Evolutionary conservation across 1,284 basidiomycete genomes (phyloP).

Genomic region (Microbotryum saponariae): DNA sequence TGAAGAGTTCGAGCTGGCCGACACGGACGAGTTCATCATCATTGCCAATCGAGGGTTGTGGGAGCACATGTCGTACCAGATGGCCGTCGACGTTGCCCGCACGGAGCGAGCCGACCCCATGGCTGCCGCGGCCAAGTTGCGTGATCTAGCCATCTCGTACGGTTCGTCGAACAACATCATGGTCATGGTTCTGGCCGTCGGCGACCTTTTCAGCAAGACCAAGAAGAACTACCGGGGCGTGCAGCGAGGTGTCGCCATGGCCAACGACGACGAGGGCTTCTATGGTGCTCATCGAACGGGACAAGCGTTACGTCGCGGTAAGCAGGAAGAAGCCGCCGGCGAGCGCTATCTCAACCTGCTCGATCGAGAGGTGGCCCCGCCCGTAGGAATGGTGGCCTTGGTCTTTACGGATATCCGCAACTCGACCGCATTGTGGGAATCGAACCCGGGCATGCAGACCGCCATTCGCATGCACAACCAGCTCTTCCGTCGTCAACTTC

Average conservation of each 20-base stretch:
- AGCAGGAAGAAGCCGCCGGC: slow-evolving; percentile 25
- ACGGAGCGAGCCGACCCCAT: slow-evolving; percentile 79
- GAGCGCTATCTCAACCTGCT: slow-evolving; percentile 51
- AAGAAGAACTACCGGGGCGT: slow-evolving; percentile 33
- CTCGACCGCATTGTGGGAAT: slow-evolving; percentile 95
- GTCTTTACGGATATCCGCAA: slow-evolving; percentile 99
- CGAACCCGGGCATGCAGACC: slow-evolving; percentile 89
- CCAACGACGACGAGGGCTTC: slow-evolving; percentile 33
- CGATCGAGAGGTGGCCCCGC: slow-evolving; percentile 75
- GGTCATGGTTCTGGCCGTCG: slow-evolving; percentile 93
- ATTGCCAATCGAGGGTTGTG: slow-evolving; percentile 88
- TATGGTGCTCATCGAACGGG: slow-evolving; percentile 36
- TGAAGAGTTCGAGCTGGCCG: slow-evolving; percentile 59
- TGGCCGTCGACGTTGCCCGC: slow-evolving; percentile 92
- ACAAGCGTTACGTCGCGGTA: slow-evolving; percentile 18
- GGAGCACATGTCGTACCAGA: slow-evolving; percentile 91
- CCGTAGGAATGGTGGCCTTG: slow-evolving; percentile 79
- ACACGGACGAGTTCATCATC: slow-evolving; percentile 93
- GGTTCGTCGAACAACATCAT: slow-evolving; percentile 89
- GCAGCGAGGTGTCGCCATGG: slow-evolving; percentile 34
- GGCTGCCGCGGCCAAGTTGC: slow-evolving; percentile 92
- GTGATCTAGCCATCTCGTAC: slow-evolving; percentile 95
- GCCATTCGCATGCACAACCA: slow-evolving; percentile 90
- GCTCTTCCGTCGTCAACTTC: slow-evolving; percentile 74
- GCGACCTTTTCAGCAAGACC: slow-evolving; percentile 59